These are phyloP conservation scores for Peronospora tabacina DNA, from an alignment of 352 stramenopile species.

Conservation along the genomic window DNA sequence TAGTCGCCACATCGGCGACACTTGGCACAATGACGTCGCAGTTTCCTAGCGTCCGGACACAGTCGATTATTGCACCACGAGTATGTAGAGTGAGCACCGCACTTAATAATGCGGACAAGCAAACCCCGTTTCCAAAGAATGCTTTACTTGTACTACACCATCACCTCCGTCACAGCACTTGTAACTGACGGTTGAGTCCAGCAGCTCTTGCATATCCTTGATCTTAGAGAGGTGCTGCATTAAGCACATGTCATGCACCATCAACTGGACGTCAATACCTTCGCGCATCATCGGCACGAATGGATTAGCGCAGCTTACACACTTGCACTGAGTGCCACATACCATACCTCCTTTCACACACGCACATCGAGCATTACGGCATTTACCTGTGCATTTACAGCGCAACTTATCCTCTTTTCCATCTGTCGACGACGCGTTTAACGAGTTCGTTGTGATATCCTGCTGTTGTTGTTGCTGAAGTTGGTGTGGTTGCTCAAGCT, in stretches of 20 bases:
- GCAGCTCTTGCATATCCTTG: constrained; percentile 75
- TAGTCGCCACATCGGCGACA: constrained; percentile 71
- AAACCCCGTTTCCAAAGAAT: constrained; percentile 55
- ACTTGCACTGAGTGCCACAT: constrained; percentile 75
- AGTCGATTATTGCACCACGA: constrained; percentile 77
- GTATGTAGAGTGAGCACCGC: constrained; percentile 56
- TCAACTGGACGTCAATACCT: constrained; percentile 59
- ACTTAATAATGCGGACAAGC: constrained; percentile 52
- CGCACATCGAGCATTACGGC: constrained; percentile 68
- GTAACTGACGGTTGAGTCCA: constrained; percentile 60
- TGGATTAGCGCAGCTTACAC: constrained; percentile 65
- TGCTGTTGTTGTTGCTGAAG: constrained; percentile 1
- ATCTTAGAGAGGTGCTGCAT: constrained; percentile 82
- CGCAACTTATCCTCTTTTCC: constrained; percentile 38
- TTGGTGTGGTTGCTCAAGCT: neutral
- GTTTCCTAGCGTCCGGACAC: constrained; percentile 70
- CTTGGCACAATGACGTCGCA: constrained; percentile 70
- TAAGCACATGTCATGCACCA: constrained; percentile 64
- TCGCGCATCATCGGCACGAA: constrained; percentile 66
- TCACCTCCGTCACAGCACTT: constrained; percentile 50
- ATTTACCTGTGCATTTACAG: constrained; percentile 82
- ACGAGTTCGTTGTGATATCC: neutral
- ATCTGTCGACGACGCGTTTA: constrained; percentile 4
- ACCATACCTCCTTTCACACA: constrained; percentile 77
- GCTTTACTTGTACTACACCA: constrained; percentile 54